Percentiles rank a stretch among this genome's conserved stretches.
Conservation (phyloP, 2,329 filamentous ascomycete species). For the Xylariaceae sp. region DNA sequence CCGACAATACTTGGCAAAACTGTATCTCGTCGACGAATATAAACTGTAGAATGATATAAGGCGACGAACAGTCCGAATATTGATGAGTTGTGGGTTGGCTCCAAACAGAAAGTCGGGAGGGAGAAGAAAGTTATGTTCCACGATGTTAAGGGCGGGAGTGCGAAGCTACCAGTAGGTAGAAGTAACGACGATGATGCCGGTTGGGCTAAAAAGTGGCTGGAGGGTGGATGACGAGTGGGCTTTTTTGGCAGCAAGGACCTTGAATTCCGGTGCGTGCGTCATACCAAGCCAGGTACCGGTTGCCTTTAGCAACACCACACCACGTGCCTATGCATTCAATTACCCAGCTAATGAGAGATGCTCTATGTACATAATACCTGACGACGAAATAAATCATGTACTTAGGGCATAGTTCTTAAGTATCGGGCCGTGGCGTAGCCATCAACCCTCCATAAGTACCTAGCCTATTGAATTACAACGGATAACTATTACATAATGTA, state of each 20-base stretch:
- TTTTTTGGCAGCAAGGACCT: constrained; percentile 7
- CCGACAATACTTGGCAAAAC: not conserved
- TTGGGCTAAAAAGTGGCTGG: constrained; percentile 10
- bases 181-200: constrained; percentile 16
- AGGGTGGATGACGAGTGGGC: constrained; percentile 11
- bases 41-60: no score
- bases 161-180: constrained; percentile 12
- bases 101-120: not conserved
- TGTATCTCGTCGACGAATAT: not conserved
- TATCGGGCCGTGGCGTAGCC: no score
- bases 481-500: no score
- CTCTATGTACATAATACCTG: no score
- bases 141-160: not conserved
- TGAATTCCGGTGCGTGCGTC: constrained; percentile 16
- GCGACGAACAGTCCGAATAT: not conserved
- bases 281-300: not conserved
- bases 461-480: no score
- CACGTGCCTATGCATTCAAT: no score
- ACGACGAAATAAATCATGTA: no score
- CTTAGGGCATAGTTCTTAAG: no score
- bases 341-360: not conserved
- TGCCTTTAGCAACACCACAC: not conserved
- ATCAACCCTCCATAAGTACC: no score
- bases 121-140: not conserved
- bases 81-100: not conserved